A percentile compares a stretch with the other conserved stretches of the same genome.
phyloP scores from a whole-genome alignment of 2,329 filamentous ascomycete species.

The Cordyceps pruinosa region DNA sequence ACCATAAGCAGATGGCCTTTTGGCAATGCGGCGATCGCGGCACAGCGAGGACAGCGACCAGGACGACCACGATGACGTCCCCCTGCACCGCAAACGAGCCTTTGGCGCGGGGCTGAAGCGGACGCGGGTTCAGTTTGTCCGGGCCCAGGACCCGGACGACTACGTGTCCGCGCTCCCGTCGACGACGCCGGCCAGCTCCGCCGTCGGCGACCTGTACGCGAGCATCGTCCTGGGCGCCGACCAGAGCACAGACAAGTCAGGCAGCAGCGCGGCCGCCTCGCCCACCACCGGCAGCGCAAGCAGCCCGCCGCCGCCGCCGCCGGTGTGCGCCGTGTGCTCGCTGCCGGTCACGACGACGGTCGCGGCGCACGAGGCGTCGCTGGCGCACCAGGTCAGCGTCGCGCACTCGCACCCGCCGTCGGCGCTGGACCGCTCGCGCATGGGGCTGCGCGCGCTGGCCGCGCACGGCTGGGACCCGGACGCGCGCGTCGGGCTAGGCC shows the following conservation, averaged over 20 bases:
- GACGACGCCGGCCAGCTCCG: constrained; percentile 18
- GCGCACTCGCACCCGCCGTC: constrained; percentile 66
- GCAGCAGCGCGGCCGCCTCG: constrained; percentile 9
- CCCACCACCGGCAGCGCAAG: not conserved
- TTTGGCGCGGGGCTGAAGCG: constrained; percentile 52
- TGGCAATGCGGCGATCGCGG: constrained; percentile 22
- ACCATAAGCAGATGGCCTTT: not conserved
- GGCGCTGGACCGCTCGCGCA: constrained; percentile 60
- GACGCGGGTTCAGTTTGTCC: constrained; percentile 50
- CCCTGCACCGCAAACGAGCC: constrained; percentile 45
- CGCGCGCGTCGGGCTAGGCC: constrained; percentile 63
- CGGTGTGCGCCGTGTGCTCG: constrained; percentile 30
- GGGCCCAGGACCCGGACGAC: constrained; percentile 36
- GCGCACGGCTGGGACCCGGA: constrained; percentile 71
- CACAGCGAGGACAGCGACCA: constrained; percentile 17
- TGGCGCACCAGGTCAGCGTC: constrained; percentile 66
- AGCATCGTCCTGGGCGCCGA: constrained; percentile 51
- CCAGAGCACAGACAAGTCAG: not conserved
- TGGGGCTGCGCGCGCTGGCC: constrained; percentile 60
- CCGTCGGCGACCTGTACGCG: constrained; percentile 56
- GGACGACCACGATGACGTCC: constrained; percentile 39
- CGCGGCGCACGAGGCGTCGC: constrained; percentile 49
- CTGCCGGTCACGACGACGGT: constrained; percentile 26
- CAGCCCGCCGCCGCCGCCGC: not conserved
- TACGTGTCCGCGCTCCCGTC: constrained; percentile 22